Conservation (phyloP, 345 rosid genomes). For the Aquilaria yunnanensis region DNA sequence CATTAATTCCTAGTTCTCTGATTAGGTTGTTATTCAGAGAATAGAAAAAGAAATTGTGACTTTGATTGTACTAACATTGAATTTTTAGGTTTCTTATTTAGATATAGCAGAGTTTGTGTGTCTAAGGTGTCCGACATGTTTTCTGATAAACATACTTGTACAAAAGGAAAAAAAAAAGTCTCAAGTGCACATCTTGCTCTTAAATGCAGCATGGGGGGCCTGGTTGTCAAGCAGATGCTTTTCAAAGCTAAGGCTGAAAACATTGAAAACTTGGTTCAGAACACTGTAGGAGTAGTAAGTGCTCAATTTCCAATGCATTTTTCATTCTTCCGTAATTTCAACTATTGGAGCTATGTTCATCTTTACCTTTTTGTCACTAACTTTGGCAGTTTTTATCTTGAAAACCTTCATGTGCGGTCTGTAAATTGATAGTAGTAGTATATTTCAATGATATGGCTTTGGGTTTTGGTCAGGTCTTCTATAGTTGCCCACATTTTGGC, state of each 20-base stretch:
- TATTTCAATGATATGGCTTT: not conserved
- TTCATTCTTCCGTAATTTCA: not conserved
- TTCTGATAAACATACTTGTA: slow-evolving; percentile 3
- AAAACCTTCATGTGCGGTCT: not conserved
- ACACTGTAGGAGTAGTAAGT: slow-evolving; percentile 89
- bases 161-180: not conserved
- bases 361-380: not conserved
- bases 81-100: slow-evolving; percentile 1
- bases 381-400: not conserved
- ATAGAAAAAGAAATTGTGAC: too few relatives aligned
- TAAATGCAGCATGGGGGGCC: slow-evolving; percentile 88
- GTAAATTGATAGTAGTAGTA: slow-evolving; percentile 8
- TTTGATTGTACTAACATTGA: not conserved
- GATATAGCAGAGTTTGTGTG: not conserved
- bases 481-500: slow-evolving; percentile 98
- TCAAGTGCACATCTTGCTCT: slow-evolving; percentile 4
- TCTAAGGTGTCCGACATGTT: not conserved
- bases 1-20: not conserved
- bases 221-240: slow-evolving; percentile 93
- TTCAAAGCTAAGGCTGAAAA: slow-evolving; percentile 83
- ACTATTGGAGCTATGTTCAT: too few relatives aligned
- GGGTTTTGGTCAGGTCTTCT: slow-evolving; percentile 61
- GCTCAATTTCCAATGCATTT: slow-evolving; percentile 12
- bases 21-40: too few relatives aligned
- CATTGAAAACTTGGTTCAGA: slow-evolving; percentile 64